phyloP scores from a whole-genome alignment of 2,329 filamentous ascomycete species.

The Penicillium hordei region DNA sequence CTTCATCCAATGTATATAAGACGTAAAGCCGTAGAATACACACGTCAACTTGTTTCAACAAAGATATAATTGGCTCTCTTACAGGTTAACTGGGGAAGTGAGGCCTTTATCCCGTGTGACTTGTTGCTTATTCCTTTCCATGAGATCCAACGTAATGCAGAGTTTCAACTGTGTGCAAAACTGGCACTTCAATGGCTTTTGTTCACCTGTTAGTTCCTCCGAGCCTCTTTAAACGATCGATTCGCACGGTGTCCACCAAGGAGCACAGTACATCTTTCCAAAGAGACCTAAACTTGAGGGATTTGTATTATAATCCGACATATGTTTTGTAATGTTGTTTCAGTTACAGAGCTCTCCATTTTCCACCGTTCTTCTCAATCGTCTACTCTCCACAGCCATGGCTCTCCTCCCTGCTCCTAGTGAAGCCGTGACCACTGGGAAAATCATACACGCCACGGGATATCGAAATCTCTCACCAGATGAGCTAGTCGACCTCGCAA shows the following conservation, averaged over 20 bases:
- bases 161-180: conserved; percentile 4
- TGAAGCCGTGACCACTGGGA: background rate
- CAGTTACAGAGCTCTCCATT: conserved; percentile 4
- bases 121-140: conserved; percentile 5
- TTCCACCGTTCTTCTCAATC: background rate
- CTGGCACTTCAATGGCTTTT: background rate
- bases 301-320: background rate
- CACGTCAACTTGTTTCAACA: background rate
- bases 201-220: background rate
- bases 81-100: background rate
- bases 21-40: background rate
- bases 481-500: conserved; percentile 16
- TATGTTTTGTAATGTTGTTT: conserved; percentile 2
- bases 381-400: conserved; percentile 9
- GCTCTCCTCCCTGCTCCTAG: background rate
- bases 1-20: background rate
- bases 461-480: conserved; percentile 7
- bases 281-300: background rate
- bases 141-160: conserved; percentile 11
- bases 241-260: background rate
- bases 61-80: conserved; percentile 1
- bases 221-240: background rate
- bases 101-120: conserved; percentile 2
- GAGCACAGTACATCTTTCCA: background rate
- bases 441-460: background rate